phyloP scores from a whole-genome alignment of 306 rosid genomes.

The Oemleria cerasiformis region DNA sequence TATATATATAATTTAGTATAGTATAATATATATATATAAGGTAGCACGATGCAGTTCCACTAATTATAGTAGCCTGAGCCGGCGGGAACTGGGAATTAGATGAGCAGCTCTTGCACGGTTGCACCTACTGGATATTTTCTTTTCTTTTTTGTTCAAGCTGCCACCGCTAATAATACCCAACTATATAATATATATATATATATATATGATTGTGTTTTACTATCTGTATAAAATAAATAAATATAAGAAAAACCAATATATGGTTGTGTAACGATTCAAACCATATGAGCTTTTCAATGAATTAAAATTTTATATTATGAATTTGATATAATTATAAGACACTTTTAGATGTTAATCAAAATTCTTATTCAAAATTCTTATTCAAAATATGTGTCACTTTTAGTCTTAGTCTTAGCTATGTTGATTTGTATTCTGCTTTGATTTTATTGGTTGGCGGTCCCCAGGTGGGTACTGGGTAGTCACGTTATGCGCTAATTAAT shows the following conservation, averaged over 20 bases:
- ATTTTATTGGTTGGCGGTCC: background rate
- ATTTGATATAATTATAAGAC: accelerated
- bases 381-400: background rate
- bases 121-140: too few relatives aligned
- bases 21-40: too few relatives aligned
- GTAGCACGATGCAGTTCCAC: too few relatives aligned
- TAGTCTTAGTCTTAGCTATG: background rate
- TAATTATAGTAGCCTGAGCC: too few relatives aligned
- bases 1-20: too few relatives aligned
- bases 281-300: background rate
- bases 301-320: background rate
- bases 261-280: background rate
- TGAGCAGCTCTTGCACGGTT: too few relatives aligned
- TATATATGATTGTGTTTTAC: too few relatives aligned
- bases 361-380: background rate
- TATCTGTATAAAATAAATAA: too few relatives aligned
- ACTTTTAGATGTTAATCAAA: accelerated
- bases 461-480: background rate
- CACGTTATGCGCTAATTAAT: background rate
- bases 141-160: too few relatives aligned
- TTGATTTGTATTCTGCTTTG: background rate
- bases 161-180: too few relatives aligned
- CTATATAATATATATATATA: too few relatives aligned
- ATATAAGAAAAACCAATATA: background rate
- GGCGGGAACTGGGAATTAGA: too few relatives aligned